A percentile compares a stretch with the other conserved stretches of the same genome.
phyloP scores from a whole-genome alignment of 352 stramenopile genomes.

The Globisporangium takayamanum region DNA sequence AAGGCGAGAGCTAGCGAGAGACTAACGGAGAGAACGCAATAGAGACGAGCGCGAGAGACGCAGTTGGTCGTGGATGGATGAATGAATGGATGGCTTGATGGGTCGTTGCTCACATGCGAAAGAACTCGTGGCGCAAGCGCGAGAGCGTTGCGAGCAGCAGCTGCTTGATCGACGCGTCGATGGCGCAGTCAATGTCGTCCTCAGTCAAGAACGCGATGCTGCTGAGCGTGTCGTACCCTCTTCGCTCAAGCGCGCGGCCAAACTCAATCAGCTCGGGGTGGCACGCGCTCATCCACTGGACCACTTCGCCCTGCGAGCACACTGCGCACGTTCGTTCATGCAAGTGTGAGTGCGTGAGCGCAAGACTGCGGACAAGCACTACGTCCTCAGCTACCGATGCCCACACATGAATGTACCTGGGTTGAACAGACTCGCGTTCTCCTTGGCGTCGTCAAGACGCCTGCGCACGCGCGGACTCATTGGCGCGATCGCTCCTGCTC shows the following conservation, averaged over 20 bases:
- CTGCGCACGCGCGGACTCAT: conserved; percentile 59
- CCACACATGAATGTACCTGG: conserved; percentile 28
- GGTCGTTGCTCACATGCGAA: conserved; percentile 53
- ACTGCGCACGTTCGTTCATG: conserved; percentile 21
- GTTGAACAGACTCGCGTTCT: conserved; percentile 64
- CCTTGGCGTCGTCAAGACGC: conserved; percentile 67
- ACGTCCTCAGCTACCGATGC: background rate
- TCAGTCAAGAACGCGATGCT: conserved; percentile 82
- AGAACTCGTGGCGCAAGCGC: conserved; percentile 72
- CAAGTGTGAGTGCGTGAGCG: background rate
- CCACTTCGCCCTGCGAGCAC: conserved; percentile 70
- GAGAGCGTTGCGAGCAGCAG: conserved; percentile 59
- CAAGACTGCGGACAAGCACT: background rate
- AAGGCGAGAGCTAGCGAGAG: too few species aligned
- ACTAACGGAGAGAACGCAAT: too few species aligned
- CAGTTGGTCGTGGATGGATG: too few species aligned
- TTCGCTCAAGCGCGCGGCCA: conserved; percentile 45
- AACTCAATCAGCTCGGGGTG: conserved; percentile 58
- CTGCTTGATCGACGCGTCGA: conserved; percentile 30
- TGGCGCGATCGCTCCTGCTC: conserved; percentile 1
- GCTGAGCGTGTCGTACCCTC: conserved; percentile 63
- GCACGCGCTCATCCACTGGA: conserved; percentile 83
- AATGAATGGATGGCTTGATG: background rate
- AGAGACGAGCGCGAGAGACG: too few species aligned
- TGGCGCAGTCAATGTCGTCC: conserved; percentile 41